phyloP scores from a whole-genome alignment of 2,329 filamentous ascomycete genomes.

The Cercospora sojina region DNA sequence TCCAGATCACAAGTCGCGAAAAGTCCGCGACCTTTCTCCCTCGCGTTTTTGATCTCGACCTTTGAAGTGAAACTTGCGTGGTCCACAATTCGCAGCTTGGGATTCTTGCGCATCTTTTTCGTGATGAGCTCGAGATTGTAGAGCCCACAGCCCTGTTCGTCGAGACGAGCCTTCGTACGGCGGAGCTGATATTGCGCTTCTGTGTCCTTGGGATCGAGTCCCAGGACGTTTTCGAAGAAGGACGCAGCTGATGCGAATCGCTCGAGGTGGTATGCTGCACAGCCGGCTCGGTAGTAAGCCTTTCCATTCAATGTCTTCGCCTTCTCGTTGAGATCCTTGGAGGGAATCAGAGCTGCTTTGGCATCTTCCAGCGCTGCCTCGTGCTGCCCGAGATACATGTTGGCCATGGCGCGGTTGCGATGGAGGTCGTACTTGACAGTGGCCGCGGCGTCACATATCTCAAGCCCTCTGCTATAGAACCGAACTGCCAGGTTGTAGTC shows the following conservation, averaged over 20 bases:
- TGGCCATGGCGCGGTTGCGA: conserved; percentile 29
- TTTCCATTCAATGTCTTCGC: conserved; percentile 22
- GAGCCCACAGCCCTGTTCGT: conserved; percentile 23
- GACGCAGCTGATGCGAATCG: conserved; percentile 17
- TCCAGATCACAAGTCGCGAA: conserved; percentile 44
- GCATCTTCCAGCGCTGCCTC: conserved; percentile 28
- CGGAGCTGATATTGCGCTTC: conserved; percentile 16
- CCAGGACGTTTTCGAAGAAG: conserved; percentile 14
- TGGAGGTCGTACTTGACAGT: conserved; percentile 19
- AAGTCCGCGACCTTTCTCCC: conserved; percentile 43
- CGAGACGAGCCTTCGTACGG: conserved; percentile 19
- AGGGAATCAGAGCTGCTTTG: conserved; percentile 11
- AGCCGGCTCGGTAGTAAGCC: conserved; percentile 29
- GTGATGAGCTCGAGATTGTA: conserved; percentile 30
- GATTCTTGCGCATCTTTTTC: neutral
- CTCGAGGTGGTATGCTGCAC: conserved; percentile 31
- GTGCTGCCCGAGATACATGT: conserved; percentile 23
- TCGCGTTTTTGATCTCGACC: conserved; percentile 25
- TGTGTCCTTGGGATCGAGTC: conserved; percentile 20
- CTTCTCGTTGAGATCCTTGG: neutral
- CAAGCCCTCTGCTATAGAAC: conserved; percentile 18
- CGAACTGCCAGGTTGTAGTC: conserved; percentile 22
- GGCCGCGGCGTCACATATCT: conserved; percentile 3
- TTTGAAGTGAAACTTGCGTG: conserved; percentile 24
- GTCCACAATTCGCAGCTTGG: conserved; percentile 19